Evolutionary conservation across 306 rosid genomes (phyloP).

Genomic region (Malus domestica): ASM211411v1 NC_041803.1:12917001-12917500

Average conservation of each 20-base stretch:
- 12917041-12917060: background rate
- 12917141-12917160: background rate
- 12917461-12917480: background rate
- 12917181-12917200: background rate
- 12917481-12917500: background rate
- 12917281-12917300: background rate
- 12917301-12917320: constrained; percentile 1
- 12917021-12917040: no score
- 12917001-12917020: no score
- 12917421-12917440: background rate
- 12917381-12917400: background rate
- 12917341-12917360: background rate
- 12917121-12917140: background rate
- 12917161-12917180: background rate
- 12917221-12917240: background rate
- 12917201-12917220: background rate
- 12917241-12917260: background rate
- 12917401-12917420: background rate
- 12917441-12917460: background rate
- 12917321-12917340: background rate
- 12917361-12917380: background rate
- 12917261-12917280: background rate
- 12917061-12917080: background rate
- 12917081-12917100: no score
- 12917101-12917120: no score